Base-by-base conservation (phyloP, 352 stramenopile species). In the Pythium brachiatum region DNA sequence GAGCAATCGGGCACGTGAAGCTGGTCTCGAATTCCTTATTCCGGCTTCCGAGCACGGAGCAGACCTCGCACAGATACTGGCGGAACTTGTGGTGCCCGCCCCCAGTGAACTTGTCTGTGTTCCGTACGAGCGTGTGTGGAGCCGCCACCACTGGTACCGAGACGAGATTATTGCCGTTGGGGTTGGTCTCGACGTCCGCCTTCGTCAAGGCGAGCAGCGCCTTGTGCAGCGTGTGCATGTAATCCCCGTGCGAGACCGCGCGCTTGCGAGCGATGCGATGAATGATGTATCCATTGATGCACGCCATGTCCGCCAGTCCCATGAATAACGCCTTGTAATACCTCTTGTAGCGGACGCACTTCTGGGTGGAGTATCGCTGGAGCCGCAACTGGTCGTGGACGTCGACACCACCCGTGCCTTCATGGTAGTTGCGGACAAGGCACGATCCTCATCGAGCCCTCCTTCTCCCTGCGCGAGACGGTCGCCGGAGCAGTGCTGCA, bases 301-400 rank as follows among this genome's bases (percentile, higher is more conserved):
- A 21, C 4, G 41, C 41, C 41, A 48, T 50, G 20, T 50, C 43
- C 7, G 29, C n/a, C n/a, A 50, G 21, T 4, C 43, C 43, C 6
- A 29, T 1, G 21, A 50, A 50, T 11, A 50, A 29, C 1, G 43
- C n/a, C 20, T 50, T 50, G 43, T 29, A 50, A 8, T 50, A 50
- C 43, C 29, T 50, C 43, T 63, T 46, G 26, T 52, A 60, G 16
- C 58, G 57, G 20, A 64, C 47, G 1, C 43, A 41, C 12, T 60
- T 21, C 43, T 73, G 60, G 1, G 64, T 13, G 2, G 23, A 60
- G 25, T 64, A 66, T 0, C 60, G 21, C 66, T 72, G 48, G 9
- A 72, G 53, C 2, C 54, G 29, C 1, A 57, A 20, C 52, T 57
- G 52, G 52, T 47, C 31, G 34, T 57, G 52, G 31, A 47, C 52